A percentile compares a stretch with the other conserved stretches of the same genome.
Evolutionary conservation across 371 early-diverging fungal genomes (phyloP).

Genomic region (Lichtheimia hyalospora): DNA sequence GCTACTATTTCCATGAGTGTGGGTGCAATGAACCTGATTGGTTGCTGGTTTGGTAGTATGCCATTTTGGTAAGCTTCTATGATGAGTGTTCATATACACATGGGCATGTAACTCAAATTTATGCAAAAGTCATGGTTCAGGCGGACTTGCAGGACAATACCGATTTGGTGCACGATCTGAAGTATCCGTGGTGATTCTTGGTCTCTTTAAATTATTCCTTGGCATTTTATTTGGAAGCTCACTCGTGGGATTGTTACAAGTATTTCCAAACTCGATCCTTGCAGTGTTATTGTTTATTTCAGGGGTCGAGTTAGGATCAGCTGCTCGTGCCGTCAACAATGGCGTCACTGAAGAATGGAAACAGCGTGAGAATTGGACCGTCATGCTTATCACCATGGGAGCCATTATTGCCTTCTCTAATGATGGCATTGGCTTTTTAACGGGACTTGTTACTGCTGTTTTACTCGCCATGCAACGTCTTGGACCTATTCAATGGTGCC

Average conservation of each 20-base stretch:
- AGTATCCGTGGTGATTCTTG: constrained; percentile 76
- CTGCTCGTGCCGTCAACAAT: constrained; percentile 60
- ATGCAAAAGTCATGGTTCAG: constrained; percentile 70
- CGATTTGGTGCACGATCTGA: constrained; percentile 90
- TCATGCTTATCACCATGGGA: constrained; percentile 71
- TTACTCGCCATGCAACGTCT: constrained; percentile 43
- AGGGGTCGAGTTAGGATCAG: constrained; percentile 75
- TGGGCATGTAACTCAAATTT: background rate
- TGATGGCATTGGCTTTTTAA: constrained; percentile 82
- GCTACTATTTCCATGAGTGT: constrained; percentile 69
- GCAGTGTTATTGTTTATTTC: constrained; percentile 88
- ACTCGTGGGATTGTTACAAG: constrained; percentile 65
- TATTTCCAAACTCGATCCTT: constrained; percentile 76
- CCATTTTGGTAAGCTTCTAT: constrained; percentile 67
- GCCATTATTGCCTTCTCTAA: constrained; percentile 73
- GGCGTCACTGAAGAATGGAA: constrained; percentile 31
- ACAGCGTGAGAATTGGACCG: constrained; percentile 63
- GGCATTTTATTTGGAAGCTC: constrained; percentile 84
- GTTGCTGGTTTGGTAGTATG: constrained; percentile 85
- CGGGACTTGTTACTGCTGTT: constrained; percentile 58
- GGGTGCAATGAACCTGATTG: constrained; percentile 84
- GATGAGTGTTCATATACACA: background rate
- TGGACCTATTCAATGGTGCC: constrained; percentile 26
- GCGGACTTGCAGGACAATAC: constrained; percentile 91
- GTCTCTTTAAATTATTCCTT: constrained; percentile 68